phyloP scores from a whole-genome alignment of 306 rosid genomes.

The Lagenaria siceraria region DNA sequence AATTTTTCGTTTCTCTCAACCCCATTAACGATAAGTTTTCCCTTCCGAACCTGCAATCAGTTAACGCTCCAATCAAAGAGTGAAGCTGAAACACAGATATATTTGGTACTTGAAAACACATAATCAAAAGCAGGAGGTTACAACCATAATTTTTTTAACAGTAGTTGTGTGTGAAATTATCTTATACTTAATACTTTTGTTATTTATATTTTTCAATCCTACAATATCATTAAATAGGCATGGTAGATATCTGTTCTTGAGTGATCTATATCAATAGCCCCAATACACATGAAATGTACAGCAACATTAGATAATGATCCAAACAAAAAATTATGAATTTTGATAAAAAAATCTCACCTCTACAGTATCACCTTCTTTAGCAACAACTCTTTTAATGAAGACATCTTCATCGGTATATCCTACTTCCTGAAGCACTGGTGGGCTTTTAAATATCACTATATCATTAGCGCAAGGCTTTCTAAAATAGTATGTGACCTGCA shows the following conservation, averaged over 20 bases:
- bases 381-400: slow-evolving; percentile 84
- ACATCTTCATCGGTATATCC: slow-evolving; percentile 89
- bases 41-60: slow-evolving; percentile 65
- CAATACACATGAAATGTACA: neutral
- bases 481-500: slow-evolving; percentile 85
- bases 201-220: neutral
- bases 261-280: neutral
- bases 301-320: neutral
- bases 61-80: neutral
- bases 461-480: slow-evolving; percentile 92
- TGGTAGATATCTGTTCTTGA: neutral
- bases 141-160: neutral
- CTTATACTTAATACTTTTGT: neutral
- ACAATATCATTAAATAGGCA: neutral
- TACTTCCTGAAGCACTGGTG: slow-evolving; percentile 92
- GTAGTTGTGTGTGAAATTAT: neutral
- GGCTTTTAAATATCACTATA: slow-evolving; percentile 85
- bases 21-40: slow-evolving; percentile 82
- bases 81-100: neutral
- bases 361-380: slow-evolving; percentile 79
- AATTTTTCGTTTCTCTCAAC: slow-evolving; percentile 80
- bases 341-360: slow-evolving; percentile 40
- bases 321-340: neutral
- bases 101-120: neutral
- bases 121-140: neutral